Conservation (phyloP, 495 filamentous ascomycete species). For the Pyronema domesticum region DNA sequence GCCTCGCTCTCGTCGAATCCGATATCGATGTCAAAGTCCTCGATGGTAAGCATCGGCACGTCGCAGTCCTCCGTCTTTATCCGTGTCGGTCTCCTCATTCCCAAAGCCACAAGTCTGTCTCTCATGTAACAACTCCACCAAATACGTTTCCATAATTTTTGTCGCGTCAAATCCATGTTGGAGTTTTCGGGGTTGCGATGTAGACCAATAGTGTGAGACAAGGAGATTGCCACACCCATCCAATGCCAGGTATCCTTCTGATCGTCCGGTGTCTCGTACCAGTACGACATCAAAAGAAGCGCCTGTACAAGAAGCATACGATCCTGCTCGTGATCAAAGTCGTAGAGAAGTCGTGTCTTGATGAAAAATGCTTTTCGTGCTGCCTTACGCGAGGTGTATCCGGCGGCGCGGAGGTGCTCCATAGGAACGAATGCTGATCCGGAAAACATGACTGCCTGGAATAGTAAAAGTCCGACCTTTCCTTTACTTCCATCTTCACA, state of each 20-base stretch:
- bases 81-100: slow-evolving; percentile 73
- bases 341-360: slow-evolving; percentile 59
- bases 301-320: slow-evolving; percentile 69
- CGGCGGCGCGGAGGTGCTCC: slow-evolving; percentile 46
- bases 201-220: slow-evolving; percentile 68
- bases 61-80: slow-evolving; percentile 83
- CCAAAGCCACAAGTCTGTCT: slow-evolving; percentile 70
- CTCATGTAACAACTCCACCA: slow-evolving; percentile 94
- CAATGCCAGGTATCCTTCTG: slow-evolving; percentile 85
- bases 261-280: slow-evolving; percentile 79
- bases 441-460: slow-evolving; percentile 70
- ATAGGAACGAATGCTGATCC: slow-evolving; percentile 62
- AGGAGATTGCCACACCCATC: slow-evolving; percentile 72
- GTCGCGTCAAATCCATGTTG: slow-evolving; percentile 48
- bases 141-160: slow-evolving; percentile 71
- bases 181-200: slow-evolving; percentile 63
- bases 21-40: slow-evolving; percentile 63
- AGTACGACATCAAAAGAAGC: slow-evolving; percentile 71
- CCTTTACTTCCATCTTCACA: slow-evolving; percentile 46
- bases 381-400: slow-evolving; percentile 49
- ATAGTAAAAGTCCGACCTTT: slow-evolving; percentile 56
- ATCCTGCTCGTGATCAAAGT: slow-evolving; percentile 72
- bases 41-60: slow-evolving; percentile 65
- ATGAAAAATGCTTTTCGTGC: slow-evolving; percentile 67
- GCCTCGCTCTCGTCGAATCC: slow-evolving; percentile 35